Percentiles rank a stretch among this genome's conserved stretches.
Conservation (phyloP, 768 basidiomycete species). For the Podaxis sp. region DNA sequence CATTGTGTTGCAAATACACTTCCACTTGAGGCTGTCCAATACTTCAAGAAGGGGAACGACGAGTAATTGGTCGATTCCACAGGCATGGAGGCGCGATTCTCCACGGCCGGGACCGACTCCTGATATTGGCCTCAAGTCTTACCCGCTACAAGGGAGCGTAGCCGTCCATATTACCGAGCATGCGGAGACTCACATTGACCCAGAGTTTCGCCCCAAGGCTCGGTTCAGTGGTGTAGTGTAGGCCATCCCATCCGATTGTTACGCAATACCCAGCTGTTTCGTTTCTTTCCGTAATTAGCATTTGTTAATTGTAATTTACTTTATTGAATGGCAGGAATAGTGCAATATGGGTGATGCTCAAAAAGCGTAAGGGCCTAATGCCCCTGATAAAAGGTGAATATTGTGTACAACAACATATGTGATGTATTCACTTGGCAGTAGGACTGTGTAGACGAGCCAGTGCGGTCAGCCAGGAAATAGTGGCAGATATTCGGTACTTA, state of each 20-base stretch:
- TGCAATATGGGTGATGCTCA: no score
- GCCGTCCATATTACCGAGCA: background rate
- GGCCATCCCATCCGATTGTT: no score
- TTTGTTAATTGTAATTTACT: background rate
- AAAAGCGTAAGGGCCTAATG: no score
- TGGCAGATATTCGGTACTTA: no score
- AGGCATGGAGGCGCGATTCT: background rate
- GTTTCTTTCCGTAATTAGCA: background rate
- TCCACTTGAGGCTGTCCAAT: background rate
- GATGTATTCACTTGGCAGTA: no score
- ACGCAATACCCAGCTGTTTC: background rate
- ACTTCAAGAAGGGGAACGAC: background rate
- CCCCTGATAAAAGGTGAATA: no score
- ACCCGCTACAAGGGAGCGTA: background rate
- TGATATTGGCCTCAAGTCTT: background rate
- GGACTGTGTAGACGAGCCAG: no score
- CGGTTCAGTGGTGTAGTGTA: background rate
- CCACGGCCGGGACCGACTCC: background rate
- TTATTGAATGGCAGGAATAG: no score
- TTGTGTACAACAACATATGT: no score
- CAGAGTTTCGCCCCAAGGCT: background rate
- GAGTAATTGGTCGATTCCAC: background rate
- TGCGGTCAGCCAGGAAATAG: no score
- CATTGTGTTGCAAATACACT: slow-evolving; percentile 8
- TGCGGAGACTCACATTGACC: background rate